Conservation (phyloP, 306 rosid species). For the Morella rubra region DNA sequence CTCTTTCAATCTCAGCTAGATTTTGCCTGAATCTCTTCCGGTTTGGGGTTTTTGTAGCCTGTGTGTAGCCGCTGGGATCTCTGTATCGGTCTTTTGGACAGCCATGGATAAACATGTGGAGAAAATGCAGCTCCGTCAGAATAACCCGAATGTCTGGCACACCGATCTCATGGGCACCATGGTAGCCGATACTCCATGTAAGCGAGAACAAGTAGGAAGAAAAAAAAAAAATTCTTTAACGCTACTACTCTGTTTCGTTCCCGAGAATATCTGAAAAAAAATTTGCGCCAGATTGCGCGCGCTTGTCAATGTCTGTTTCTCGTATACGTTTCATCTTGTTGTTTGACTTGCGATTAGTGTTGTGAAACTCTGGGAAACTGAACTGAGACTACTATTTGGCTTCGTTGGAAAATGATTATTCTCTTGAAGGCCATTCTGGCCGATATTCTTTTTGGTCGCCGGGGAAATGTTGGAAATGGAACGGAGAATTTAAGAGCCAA, state of each 20-base stretch:
- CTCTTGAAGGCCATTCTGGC: neutral
- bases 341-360: neutral
- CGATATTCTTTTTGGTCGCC: neutral
- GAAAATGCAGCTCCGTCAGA: conserved; percentile 82
- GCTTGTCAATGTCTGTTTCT: neutral
- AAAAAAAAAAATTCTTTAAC: too few species aligned
- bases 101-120: conserved; percentile 37
- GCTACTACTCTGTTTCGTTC: neutral
- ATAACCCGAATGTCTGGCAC: conserved; percentile 82
- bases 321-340: neutral
- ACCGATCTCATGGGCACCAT: conserved; percentile 56
- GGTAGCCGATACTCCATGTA: conserved; percentile 73
- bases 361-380: neutral
- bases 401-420: neutral
- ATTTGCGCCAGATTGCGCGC: neutral
- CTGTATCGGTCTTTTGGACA: neutral
- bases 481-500: neutral
- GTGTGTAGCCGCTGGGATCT: neutral
- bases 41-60: neutral
- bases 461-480: neutral
- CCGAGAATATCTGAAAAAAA: neutral
- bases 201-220: neutral
- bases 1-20: neutral
- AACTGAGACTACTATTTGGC: neutral
- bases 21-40: neutral